Evolutionary conservation across 768 basidiomycete species (phyloP).

Genomic region (Boletus rubroflammeus): DNA sequence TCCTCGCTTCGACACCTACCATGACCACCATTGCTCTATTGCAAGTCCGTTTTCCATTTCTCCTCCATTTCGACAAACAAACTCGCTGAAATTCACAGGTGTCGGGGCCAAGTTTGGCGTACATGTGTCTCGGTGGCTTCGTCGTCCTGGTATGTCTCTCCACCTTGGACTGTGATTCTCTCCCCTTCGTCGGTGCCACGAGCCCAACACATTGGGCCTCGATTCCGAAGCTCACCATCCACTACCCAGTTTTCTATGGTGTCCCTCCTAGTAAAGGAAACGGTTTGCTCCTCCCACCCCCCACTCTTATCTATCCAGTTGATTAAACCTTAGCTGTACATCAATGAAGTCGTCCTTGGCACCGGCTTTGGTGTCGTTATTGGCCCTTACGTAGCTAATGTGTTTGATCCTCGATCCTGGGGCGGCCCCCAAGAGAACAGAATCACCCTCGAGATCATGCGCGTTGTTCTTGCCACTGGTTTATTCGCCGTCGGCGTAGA

Average conservation of each 20-base stretch:
- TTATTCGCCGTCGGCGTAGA: slow-evolving; percentile 96
- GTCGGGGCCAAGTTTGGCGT: slow-evolving; percentile 50
- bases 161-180: neutral
- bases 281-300: slow-evolving; percentile 37
- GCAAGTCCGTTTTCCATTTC: slow-evolving; percentile 21
- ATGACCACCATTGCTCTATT: slow-evolving; percentile 22
- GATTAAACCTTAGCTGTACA: slow-evolving; percentile 53
- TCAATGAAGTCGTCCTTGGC: slow-evolving; percentile 93
- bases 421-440: slow-evolving; percentile 47
- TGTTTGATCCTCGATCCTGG: slow-evolving; percentile 82
- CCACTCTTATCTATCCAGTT: neutral
- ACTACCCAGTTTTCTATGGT: slow-evolving; percentile 71
- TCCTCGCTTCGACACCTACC: neutral
- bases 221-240: neutral
- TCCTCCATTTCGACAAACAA: slow-evolving; percentile 4
- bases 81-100: slow-evolving; percentile 40
- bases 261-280: slow-evolving; percentile 80
- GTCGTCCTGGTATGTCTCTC: slow-evolving; percentile 39
- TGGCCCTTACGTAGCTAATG: slow-evolving; percentile 67
- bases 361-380: slow-evolving; percentile 60
- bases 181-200: neutral
- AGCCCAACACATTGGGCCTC: neutral
- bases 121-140: slow-evolving; percentile 60
- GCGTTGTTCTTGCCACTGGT: slow-evolving; percentile 85
- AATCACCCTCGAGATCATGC: slow-evolving; percentile 84